Percentiles rank a stretch among this genome's conserved stretches.
These are phyloP conservation scores for Poa pratensis DNA, from an alignment of 176 grass and related monocot genomes.

Conservation along the genomic window DNA sequence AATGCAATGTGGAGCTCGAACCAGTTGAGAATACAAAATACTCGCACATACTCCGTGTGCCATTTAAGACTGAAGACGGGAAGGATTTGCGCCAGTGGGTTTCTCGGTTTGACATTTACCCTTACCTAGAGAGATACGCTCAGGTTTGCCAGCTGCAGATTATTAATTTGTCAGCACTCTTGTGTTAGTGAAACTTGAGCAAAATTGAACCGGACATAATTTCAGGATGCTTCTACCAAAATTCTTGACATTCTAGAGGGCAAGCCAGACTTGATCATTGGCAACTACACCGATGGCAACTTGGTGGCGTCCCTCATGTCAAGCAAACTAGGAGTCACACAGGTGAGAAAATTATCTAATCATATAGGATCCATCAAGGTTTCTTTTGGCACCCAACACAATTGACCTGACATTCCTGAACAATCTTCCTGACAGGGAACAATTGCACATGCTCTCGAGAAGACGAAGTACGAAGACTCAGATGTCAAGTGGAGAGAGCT, in stretches of 20 bases:
- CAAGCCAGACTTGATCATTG: conserved; percentile 94
- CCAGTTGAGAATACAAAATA: conserved; percentile 73
- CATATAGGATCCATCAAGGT: background rate
- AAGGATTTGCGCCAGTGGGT: conserved; percentile 73
- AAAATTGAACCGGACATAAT: too few relatives aligned
- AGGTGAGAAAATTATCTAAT: conserved; percentile 46
- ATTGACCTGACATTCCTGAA: conserved; percentile 12
- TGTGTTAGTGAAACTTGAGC: background rate
- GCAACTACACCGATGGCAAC: conserved; percentile 96
- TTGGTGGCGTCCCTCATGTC: conserved; percentile 89
- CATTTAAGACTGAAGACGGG: conserved; percentile 71
- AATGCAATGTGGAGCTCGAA: conserved; percentile 94
- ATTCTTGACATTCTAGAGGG: conserved; percentile 84
- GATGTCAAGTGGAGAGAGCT: conserved; percentile 93
- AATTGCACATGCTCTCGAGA: conserved; percentile 97
- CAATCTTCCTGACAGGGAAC: conserved; percentile 59
- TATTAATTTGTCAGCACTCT: background rate
- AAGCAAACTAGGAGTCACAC: conserved; percentile 85
- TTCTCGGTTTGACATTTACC: conserved; percentile 93
- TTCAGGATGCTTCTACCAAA: conserved; percentile 57
- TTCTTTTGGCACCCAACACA: background rate
- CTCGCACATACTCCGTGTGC: conserved; percentile 84
- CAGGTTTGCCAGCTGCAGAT: conserved; percentile 54
- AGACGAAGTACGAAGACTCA: conserved; percentile 94
- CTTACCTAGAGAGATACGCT: conserved; percentile 96